These are phyloP conservation scores for Vaccinium myrtillus DNA, from an alignment of 148 eudicot species.

Conservation along the genomic window DNA sequence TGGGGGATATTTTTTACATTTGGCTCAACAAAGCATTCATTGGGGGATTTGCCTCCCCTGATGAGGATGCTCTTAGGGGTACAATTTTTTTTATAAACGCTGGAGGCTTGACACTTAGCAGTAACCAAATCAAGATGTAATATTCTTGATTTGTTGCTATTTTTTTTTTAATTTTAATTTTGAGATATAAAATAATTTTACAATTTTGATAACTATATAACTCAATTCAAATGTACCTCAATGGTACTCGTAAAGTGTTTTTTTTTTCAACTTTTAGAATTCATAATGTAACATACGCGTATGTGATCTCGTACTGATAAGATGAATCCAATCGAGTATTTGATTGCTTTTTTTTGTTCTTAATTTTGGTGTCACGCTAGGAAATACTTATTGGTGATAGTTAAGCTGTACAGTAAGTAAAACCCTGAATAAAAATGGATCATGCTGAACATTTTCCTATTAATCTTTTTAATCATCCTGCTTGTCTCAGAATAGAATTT, in stretches of 20 bases:
- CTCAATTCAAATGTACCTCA: background rate
- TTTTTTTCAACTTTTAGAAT: too few species aligned
- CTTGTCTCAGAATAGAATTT: background rate
- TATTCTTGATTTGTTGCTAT: too few species aligned
- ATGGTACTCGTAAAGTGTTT: background rate
- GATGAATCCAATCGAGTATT: too few species aligned
- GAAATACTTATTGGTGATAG: background rate
- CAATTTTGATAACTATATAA: background rate
- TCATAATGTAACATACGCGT: too few species aligned
- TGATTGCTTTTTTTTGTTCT: background rate
- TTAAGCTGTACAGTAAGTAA: background rate
- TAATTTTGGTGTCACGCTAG: background rate
- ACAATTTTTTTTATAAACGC: background rate
- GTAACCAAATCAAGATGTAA: too few species aligned
- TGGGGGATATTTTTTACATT: too few species aligned
- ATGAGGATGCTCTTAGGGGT: too few species aligned
- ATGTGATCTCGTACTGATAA: too few species aligned
- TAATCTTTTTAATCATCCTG: background rate
- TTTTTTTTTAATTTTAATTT: too few species aligned
- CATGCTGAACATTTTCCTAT: background rate
- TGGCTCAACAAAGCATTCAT: too few species aligned
- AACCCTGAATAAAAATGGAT: background rate
- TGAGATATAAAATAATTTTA: too few species aligned
- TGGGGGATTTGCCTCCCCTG: too few species aligned
- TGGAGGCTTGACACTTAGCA: background rate